phyloP scores from a whole-genome alignment of 2,329 filamentous ascomycete species.

The Exophiala alcalophila region DNA sequence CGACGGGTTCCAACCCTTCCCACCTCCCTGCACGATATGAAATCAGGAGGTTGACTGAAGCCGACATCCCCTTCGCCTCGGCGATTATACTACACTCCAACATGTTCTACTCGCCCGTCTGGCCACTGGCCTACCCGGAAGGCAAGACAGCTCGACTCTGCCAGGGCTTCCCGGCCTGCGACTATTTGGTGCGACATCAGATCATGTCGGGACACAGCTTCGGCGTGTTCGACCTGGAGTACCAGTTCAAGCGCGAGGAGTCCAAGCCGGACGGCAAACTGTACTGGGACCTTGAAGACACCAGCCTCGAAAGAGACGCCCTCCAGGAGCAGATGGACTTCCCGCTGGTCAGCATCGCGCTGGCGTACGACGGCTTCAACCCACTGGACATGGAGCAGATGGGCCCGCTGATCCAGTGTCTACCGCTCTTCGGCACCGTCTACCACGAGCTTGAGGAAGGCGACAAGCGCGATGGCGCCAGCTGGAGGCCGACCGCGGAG shows the following conservation, averaged over 20 bases:
- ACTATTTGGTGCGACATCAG: constrained; percentile 37
- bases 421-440: constrained; percentile 17
- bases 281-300: constrained; percentile 24
- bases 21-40: constrained; percentile 21
- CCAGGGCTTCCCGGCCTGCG: constrained; percentile 6
- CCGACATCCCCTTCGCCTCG: constrained; percentile 19
- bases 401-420: constrained; percentile 27
- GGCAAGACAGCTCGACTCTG: constrained; percentile 14
- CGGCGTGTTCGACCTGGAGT: constrained; percentile 42
- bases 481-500: constrained; percentile 33
- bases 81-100: constrained; percentile 27
- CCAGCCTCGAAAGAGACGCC: constrained; percentile 14
- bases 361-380: constrained; percentile 36
- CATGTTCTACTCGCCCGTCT: constrained; percentile 26
- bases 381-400: constrained; percentile 21
- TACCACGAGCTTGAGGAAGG: constrained; percentile 15
- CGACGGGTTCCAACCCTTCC: constrained; percentile 13
- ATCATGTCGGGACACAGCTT: constrained; percentile 37
- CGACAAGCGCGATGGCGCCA: constrained; percentile 27
- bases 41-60: constrained; percentile 17
- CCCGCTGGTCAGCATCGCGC: constrained; percentile 39
- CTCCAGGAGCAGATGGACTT: constrained; percentile 38
- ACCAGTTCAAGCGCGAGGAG: constrained; percentile 36
- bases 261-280: constrained; percentile 31
- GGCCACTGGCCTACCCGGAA: constrained; percentile 22